Evolutionary conservation across 2,329 filamentous ascomycete genomes (phyloP).

Genomic region (Microdochium paspali): DNA sequence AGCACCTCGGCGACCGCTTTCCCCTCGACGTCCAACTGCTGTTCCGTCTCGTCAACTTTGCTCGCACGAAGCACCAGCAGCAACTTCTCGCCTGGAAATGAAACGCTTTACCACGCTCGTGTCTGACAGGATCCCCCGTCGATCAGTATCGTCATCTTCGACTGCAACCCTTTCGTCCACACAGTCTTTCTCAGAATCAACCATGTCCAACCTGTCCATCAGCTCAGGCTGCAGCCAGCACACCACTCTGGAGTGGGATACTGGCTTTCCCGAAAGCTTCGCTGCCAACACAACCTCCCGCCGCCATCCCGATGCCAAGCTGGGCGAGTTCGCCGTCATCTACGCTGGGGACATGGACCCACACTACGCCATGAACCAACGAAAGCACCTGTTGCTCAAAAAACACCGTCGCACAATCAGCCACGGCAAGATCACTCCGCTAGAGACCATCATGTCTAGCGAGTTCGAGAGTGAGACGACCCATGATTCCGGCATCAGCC

Average conservation of each 20-base stretch:
- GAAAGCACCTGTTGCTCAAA: slow-evolving; percentile 34
- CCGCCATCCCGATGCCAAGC: slow-evolving; percentile 52
- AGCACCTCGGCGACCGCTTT: too few species aligned
- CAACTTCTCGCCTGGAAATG: too few species aligned
- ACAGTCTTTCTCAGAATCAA: neutral
- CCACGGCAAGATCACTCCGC: slow-evolving; percentile 30
- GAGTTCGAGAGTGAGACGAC: neutral
- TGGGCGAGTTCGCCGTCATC: slow-evolving; percentile 46
- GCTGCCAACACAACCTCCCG: slow-evolving; percentile 45
- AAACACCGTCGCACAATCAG: slow-evolving; percentile 37
- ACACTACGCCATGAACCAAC: slow-evolving; percentile 28
- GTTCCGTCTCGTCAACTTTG: too few species aligned
- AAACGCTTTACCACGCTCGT: neutral
- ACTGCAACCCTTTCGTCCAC: neutral
- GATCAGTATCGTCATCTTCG: neutral
- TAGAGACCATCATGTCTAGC: neutral
- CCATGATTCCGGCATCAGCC: neutral
- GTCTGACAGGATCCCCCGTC: neutral
- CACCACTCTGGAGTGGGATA: slow-evolving; percentile 18
- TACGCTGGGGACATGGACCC: slow-evolving; percentile 42
- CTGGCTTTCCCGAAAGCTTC: slow-evolving; percentile 23
- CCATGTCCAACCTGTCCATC: slow-evolving; percentile 16
- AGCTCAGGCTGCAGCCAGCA: slow-evolving; percentile 15
- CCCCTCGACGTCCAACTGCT: too few species aligned
- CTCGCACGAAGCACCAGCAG: too few species aligned